Base-by-base conservation (phyloP, 2,329 filamentous ascomycete genomes). In the Fonsecaea nubica region DNA sequence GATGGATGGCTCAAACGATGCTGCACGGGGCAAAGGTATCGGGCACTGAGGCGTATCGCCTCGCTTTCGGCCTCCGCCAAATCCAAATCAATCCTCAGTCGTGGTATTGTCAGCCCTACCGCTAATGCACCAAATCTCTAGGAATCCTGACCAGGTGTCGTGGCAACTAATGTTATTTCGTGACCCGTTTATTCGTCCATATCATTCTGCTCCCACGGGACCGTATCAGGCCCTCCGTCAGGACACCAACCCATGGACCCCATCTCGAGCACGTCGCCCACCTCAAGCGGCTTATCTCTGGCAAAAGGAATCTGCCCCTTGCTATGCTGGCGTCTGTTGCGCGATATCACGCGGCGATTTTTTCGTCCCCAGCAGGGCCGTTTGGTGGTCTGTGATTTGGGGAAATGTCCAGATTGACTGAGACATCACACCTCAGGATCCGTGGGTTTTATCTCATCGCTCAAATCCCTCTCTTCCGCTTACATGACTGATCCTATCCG, bases 401-500 rank as follows among this genome's bases (percentile, higher is more conserved):
- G 6, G 4, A 15, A 13, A 2, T 15, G 38, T 15, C 38, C 12
- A 42, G 38, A 15, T 42, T 42, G 10, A 18, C 38, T 12, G 38
- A 13, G 45, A n/a, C 21, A 50, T 3, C 3, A 9, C 45, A 21
- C 45, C 32, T 42, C 33, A 7, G 35, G n/a, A 30, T 52, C 18
- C 35, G 32, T 52, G 32, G 38, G 25, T 25, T 25, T 4, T 18
- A 13, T 30, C 18, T 54, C 58, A 33, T 40, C 8, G 21, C 55
- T 33, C 53, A 35, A 35, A 25, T 61, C 30, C 35, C 32, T 38
- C 61, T 67, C 32, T 48, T 40, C 57, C 61, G 57, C 55, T 63
- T 67, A 13, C 45, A 48, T 25, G 63, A 40, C 45, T 32, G 63
- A 45, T 42, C 59, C 66, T 68, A 68, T 65, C 66, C 66, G 33